Base-by-base conservation (phyloP, 2,329 filamentous ascomycete species). In the Aspergillus tanneri region DNA sequence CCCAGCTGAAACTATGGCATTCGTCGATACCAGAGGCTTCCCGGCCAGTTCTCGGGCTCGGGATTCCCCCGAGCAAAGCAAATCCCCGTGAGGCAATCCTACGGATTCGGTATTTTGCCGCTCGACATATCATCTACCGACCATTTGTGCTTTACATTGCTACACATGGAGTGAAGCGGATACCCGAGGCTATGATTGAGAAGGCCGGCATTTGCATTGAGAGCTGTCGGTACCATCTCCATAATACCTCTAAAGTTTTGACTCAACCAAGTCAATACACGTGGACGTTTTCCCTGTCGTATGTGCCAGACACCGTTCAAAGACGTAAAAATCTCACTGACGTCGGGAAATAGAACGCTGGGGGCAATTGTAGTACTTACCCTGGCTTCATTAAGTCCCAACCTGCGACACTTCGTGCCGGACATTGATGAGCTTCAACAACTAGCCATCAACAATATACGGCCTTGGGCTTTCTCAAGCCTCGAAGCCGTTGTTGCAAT, bases 351-450 rank as follows among this genome's bases (percentile, higher is more conserved):
- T 9, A 40, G 37, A 25, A 25, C 37, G 11, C n/a, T 40, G 8
- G 37, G 37, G 10, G 37, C 37, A 12, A 27, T 40, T 18, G 24
- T 40, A 5, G 24, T 40, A 16, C 37, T 40, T 5, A 40, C 37
- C 21, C 22, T 40, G 6, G 37, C 37, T 18, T 40, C 37, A 14
- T 8, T 25, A 18, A 25, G 37, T 25, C 11, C 2, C 3, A 9
- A 40, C 18, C 12, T 40, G 37, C 22, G 37, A 16, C 22, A 40
- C 23, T 40, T 40, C 9, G 37, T 40, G 10, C 37, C 37, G 10
- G 37, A 40, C 16, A 40, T 40, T 27, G 37, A 40, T n/a, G 37
- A 40, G 5, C 37, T 40, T 18, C 37, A 40, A 14, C 22, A 24
- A 25, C 22, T 14, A 11, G 37, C 24, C 10, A 40, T 40, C 12